Base-by-base conservation (phyloP, 129 eudicot genomes). In the Lactuca sativa region DNA sequence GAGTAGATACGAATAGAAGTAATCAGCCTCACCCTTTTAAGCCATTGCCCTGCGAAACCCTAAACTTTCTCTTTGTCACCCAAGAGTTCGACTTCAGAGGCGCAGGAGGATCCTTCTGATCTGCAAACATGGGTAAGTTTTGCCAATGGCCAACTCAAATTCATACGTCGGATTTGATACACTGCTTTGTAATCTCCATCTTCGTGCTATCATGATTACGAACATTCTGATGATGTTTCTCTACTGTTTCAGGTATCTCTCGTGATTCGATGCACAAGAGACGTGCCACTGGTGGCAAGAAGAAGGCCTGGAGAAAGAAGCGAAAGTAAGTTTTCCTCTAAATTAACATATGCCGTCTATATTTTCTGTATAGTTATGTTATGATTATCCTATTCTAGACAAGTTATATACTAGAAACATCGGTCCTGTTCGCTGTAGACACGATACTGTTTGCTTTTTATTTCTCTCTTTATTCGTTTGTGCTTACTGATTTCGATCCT, bases 241-340 rank as follows among this genome's bases (percentile, higher is more conserved):
- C 21, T 48, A 34, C 48, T 60, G 17, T 56, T 55, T 11, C 77
- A 81, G 90, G 90, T 78, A 85, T 85, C 64, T 85, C 90, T 13
- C 83, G 90, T 62, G 90, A 85, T 71, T 81, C 86, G 12, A 81
- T 85, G 90, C 89, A 84, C 89, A 84, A 84, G 79, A 77, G 89
- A 25, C 83, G 89, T 81, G 83, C 86, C 67, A 84, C 89, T 77
- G 89, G 86, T 15, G 89, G 86, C 55, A 84, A 84, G 83, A 84
- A 84, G 86, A 84, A 84, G 83, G 89, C 89, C 2, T 81, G 89
- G 86, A 84, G 89, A 59, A 84, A 84, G 89, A 84, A 84, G 89
- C 67, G 90, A 84, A 81, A 85, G 86, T 85, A 78, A 53, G 64
- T 41, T 44, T 47, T n/a, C 25, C 9, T 44, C 5, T 58, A 9